A percentile compares a stretch with the other conserved stretches of the same genome.
phyloP scores from a whole-genome alignment of 768 basidiomycete species.

The Suillus plorans region DNA sequence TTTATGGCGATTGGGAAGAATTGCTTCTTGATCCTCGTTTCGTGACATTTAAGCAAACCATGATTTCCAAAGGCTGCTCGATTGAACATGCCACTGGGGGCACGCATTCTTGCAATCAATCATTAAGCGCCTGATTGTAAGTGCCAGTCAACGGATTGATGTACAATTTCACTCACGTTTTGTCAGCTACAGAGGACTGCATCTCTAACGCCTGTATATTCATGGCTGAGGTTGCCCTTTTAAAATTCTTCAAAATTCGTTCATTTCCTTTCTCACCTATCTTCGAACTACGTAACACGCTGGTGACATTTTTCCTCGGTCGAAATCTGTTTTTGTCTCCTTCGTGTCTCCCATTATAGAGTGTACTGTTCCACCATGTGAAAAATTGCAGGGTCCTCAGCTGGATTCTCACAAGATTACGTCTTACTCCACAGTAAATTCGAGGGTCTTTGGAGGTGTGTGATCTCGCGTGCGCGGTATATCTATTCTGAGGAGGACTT shows the following conservation, averaged over 20 bases:
- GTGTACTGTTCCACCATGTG: not conserved
- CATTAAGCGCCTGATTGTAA: not conserved
- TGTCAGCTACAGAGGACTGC: not conserved
- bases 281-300: not conserved
- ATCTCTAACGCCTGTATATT: not conserved
- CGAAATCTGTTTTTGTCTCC: not conserved
- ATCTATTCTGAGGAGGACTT: constrained; percentile 44
- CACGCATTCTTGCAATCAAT: not conserved
- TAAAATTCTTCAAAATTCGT: too few species aligned
- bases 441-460: constrained; percentile 49
- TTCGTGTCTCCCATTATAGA: not conserved
- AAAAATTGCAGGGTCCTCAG: not conserved
- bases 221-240: not conserved
- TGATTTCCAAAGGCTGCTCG: constrained; percentile 34
- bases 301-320: not conserved
- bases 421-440: not conserved
- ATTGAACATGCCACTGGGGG: constrained; percentile 22
- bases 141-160: not conserved
- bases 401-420: not conserved
- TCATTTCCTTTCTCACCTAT: not conserved
- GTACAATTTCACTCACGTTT: not conserved
- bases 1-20: constrained; percentile 56
- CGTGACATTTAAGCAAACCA: constrained; percentile 25
- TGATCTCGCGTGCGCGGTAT: constrained; percentile 49
- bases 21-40: constrained; percentile 41